Percentiles rank a stretch among this genome's conserved stretches.
These are phyloP conservation scores for Ustilago xerochloae DNA, from an alignment of 1,284 basidiomycete species.

Conservation along the genomic window DNA sequence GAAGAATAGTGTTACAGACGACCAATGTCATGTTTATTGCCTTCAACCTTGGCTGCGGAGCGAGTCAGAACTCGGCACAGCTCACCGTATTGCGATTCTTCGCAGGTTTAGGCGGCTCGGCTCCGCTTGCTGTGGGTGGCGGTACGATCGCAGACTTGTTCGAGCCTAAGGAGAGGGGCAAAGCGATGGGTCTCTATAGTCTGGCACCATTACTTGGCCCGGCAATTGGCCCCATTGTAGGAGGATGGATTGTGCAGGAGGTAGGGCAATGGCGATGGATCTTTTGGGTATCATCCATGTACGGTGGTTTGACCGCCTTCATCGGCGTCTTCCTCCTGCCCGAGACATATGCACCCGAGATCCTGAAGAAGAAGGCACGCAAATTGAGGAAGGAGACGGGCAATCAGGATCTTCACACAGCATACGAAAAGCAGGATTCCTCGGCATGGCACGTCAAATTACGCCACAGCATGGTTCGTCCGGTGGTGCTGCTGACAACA, in stretches of 20 bases:
- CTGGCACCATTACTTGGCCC: constrained; percentile 70
- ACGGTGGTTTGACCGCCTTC: constrained; percentile 49
- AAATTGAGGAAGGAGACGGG: constrained; percentile 71
- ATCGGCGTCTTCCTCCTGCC: constrained; percentile 53
- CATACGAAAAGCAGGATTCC: constrained; percentile 52
- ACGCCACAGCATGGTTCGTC: constrained; percentile 70
- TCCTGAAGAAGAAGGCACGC: constrained; percentile 63
- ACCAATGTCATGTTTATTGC: constrained; percentile 58
- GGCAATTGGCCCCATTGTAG: constrained; percentile 46
- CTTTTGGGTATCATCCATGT: constrained; percentile 49
- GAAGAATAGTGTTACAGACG: constrained; percentile 52
- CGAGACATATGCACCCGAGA: constrained; percentile 68
- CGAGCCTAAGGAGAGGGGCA: constrained; percentile 77
- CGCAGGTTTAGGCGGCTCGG: constrained; percentile 74
- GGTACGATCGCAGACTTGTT: constrained; percentile 75
- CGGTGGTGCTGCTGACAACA: constrained; percentile 71
- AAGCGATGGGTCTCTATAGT: constrained; percentile 77
- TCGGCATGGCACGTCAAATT: constrained; percentile 64
- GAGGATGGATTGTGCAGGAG: constrained; percentile 53
- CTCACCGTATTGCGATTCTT: constrained; percentile 75
- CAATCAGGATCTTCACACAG: constrained; percentile 52
- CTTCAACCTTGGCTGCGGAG: constrained; percentile 62
- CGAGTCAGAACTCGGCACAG: constrained; percentile 39
- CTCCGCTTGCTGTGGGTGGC: constrained; percentile 71
- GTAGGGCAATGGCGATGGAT: constrained; percentile 50